Conservation (phyloP, 805 yeast genomes). For the Metschnikowia cubensis region DNA sequence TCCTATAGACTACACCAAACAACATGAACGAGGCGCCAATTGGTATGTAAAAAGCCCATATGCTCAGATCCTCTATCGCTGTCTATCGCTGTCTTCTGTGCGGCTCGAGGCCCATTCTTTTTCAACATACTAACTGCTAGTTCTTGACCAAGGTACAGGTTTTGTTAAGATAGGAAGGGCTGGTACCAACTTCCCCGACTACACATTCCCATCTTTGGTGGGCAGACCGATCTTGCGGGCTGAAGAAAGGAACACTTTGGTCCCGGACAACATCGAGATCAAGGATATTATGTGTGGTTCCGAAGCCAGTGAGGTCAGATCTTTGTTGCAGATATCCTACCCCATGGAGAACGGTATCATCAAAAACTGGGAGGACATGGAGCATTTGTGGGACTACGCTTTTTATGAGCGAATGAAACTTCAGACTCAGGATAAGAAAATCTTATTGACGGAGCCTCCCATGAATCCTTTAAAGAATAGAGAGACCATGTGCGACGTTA, state of each 20-base stretch:
- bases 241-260: slow-evolving; percentile 68
- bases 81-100: neutral
- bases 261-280: slow-evolving; percentile 64
- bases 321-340: slow-evolving; percentile 86
- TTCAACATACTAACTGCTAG: slow-evolving; percentile 35
- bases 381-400: slow-evolving; percentile 95
- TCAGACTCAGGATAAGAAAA: slow-evolving; percentile 69
- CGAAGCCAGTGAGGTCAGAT: slow-evolving; percentile 88
- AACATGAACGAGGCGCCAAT: slow-evolving; percentile 19
- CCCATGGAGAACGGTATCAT: slow-evolving; percentile 99
- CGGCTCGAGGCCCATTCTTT: neutral
- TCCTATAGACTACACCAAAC: neutral
- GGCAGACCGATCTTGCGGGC: slow-evolving; percentile 97
- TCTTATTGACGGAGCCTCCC: slow-evolving; percentile 94
- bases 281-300: slow-evolving; percentile 97
- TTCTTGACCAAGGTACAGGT: slow-evolving; percentile 98
- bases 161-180: slow-evolving; percentile 96
- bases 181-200: slow-evolving; percentile 95
- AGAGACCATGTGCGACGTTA: slow-evolving; percentile 85
- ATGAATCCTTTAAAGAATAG: slow-evolving; percentile 92
- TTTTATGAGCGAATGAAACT: slow-evolving; percentile 86
- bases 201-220: slow-evolving; percentile 94
- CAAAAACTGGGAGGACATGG: slow-evolving; percentile 97
- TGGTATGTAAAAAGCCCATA: slow-evolving; percentile 12
- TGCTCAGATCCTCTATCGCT: neutral